Evolutionary conservation across 108 stramenopile species (phyloP), one percentile per base, ranked within the genome.

Genomic region (Conticribra weissflogii): DNA sequence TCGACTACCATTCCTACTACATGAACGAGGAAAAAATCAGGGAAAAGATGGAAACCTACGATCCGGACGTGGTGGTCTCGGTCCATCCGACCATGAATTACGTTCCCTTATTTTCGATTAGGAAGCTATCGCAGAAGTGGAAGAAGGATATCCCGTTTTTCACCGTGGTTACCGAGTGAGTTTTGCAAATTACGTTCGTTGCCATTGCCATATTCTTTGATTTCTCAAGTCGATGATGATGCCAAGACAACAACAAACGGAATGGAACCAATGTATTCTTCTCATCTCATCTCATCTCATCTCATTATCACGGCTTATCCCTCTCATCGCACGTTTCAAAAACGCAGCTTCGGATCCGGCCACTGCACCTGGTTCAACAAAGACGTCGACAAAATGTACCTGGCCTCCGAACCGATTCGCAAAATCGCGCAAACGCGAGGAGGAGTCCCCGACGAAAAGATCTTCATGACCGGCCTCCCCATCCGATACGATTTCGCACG

Each of bases 61-160:
- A 92, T 56, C 95, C 97, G 3, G 96, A 97, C 82, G 85, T 97
- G 0, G 77, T 97, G 46, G 84, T 98, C 3, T 85, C 82, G 15
- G 98, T 98, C 7, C 98, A 98, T 72, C 98, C 97, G 1, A 88
- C 94, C 24, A 97, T 97, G 95, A 96, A 96, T 62, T 81, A 92
- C 56, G 64, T 90, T 28, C 98, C 98, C 0, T 55, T 94, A 4
- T 60, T 64, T 34, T 68, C 73, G 7, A 57, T 83, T n/a, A 66
- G 77, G 23, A 82, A 79, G 59, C 77, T 96, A 59, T 82, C 80
- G 18, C 60, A 84, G 17, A 73, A 85, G 48, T 48, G 54, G 12
- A 88, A 87, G 0, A 83, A 81, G 64, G 83, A 89, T 54, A 86
- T 89, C 49, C 93, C 93, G 0, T 88, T 94, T 74, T 97, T 95